These are phyloP conservation scores for Solanum appendiculatum DNA, from an alignment of 257 asterid genomes.

Conservation along the genomic window DNA sequence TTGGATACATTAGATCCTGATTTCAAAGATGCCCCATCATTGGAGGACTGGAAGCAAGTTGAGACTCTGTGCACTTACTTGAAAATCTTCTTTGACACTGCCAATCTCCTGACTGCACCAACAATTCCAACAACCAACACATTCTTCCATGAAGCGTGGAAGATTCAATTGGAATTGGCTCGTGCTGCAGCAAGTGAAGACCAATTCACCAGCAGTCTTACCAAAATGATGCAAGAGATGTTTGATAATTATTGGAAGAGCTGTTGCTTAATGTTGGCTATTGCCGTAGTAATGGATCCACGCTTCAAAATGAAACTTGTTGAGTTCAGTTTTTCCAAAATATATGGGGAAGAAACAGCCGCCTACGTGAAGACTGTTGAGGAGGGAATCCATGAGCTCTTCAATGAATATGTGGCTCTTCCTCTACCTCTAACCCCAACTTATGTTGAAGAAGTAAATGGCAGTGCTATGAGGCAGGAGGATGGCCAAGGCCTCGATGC, in stretches of 20 bases:
- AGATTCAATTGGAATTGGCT: constrained; percentile 77
- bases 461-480: constrained; percentile 27
- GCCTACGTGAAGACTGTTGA: constrained; percentile 53
- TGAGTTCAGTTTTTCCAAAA: constrained; percentile 75
- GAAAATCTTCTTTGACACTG: constrained; percentile 73
- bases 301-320: constrained; percentile 93
- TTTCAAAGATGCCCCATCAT: constrained; percentile 49
- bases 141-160: constrained; percentile 95
- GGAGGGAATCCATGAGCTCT: constrained; percentile 84
- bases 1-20: constrained; percentile 73
- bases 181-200: constrained; percentile 69
- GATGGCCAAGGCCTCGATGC: constrained; percentile 38
- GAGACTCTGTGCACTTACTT: constrained; percentile 55
- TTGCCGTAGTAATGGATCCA: constrained; percentile 95
- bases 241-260: constrained; percentile 81
- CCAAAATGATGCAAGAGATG: constrained; percentile 66
- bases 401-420: constrained; percentile 60
- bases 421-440: constrained; percentile 56
- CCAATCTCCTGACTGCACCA: constrained; percentile 47
- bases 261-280: constrained; percentile 63
- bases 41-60: constrained; percentile 67
- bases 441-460: constrained; percentile 45
- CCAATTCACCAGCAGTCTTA: constrained; percentile 38
- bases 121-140: constrained; percentile 57
- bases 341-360: constrained; percentile 65